Evolutionary conservation across 345 rosid genomes (phyloP).

Genomic region (Rhodamnia rubescens): DNA sequence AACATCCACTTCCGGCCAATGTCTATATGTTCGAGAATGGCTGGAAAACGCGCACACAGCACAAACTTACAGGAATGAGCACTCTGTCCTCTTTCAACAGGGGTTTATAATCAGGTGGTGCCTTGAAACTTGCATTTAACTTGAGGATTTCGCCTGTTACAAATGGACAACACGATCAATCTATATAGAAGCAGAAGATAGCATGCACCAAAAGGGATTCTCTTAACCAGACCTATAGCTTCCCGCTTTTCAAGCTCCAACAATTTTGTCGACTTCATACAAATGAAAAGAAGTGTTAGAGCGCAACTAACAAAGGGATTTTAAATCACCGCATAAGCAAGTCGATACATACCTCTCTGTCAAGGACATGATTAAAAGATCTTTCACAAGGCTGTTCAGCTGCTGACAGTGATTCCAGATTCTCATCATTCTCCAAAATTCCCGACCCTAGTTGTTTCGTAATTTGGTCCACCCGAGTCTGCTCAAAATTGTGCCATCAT

Average conservation of each 20-base stretch:
- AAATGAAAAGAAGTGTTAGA: slow-evolving; percentile 7
- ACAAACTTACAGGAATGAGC: slow-evolving; percentile 63
- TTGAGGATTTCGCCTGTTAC: slow-evolving; percentile 68
- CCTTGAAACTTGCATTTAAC: slow-evolving; percentile 76
- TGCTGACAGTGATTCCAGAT: slow-evolving; percentile 10
- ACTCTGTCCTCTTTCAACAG: slow-evolving; percentile 68
- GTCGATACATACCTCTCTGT: slow-evolving; percentile 24
- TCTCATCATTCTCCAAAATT: slow-evolving; percentile 25
- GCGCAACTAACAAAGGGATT: background rate
- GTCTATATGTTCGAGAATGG: background rate
- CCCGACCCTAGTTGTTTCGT: slow-evolving; percentile 46
- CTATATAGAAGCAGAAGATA: background rate
- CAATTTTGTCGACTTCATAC: slow-evolving; percentile 37
- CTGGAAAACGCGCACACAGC: background rate
- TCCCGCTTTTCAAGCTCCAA: slow-evolving; percentile 75
- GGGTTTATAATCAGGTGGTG: slow-evolving; percentile 76
- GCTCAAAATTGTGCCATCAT: slow-evolving; percentile 58
- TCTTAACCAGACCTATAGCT: slow-evolving; percentile 46
- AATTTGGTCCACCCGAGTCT: slow-evolving; percentile 91
- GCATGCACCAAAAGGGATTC: background rate
- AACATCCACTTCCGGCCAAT: background rate
- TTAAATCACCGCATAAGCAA: background rate
- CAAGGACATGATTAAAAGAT: slow-evolving; percentile 14
- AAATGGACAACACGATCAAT: slow-evolving; percentile 2
- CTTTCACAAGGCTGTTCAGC: slow-evolving; percentile 18